Evolutionary conservation across 2,329 filamentous ascomycete species (phyloP), one percentile per base, ranked within the genome.

Genomic region (Lachnellula suecica): DNA sequence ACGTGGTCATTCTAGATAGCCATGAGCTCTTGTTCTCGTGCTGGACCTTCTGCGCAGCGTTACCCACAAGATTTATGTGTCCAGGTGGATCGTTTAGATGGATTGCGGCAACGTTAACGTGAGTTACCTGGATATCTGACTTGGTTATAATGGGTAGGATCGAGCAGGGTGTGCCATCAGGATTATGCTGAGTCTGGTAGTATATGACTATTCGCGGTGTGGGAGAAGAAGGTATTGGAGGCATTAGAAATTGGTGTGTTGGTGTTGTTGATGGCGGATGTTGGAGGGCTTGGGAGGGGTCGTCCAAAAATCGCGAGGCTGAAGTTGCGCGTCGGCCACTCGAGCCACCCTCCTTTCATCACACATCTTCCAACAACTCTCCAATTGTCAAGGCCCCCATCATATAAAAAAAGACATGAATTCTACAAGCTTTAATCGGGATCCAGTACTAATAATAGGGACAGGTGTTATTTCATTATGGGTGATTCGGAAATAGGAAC

Each of bases 61-160:
- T 88, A 51, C 56, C 4, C 22, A 68, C 65, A 11, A 67, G 55
- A 27, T 56, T 60, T 50, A 68, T 67, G 45, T 68, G 77, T 8
- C 76, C 76, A 1, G 88, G 83, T 19, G 73, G 71, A 5, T 79
- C 76, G 68, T 94, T 92, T 61, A 97, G 74, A 70, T 97, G 92
- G 54, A 97, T 83, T 11, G 92, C 91, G 5, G 89, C 90, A 44
- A 97, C 73, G 61, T 96, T 92, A 54, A 96, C 78, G 71, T 97
- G 92, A 0, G 92, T 96, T 45, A 84, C 71, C 8, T 81, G 80
- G 4, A 82, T 84, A 57, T 78, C 74, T 55, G 82, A 75, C 29
- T 66, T 52, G 7, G 66, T 67, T 25, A 66, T 62, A 22, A 68
- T 56, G 2, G 85, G 84, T 1, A 86, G 74, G 56, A 88, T 73